Percentiles rank a stretch among this genome's conserved stretches.
phyloP scores from a whole-genome alignment of 257 asterid species.

The Solanum medicagineum region DNA sequence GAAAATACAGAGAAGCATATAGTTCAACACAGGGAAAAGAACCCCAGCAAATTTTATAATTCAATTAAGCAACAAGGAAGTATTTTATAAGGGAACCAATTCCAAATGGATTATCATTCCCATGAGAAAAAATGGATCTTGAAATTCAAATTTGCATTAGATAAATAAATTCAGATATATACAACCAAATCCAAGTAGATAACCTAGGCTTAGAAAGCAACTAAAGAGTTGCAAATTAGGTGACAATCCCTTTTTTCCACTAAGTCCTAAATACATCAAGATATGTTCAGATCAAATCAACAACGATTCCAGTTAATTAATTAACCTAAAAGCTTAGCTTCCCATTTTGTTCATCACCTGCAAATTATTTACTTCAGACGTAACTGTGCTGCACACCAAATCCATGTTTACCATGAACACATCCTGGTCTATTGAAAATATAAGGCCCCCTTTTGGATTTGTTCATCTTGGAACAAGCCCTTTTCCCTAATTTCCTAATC shows the following conservation, averaged over 20 bases:
- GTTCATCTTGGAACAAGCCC: constrained; percentile 29
- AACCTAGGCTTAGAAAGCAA: not conserved
- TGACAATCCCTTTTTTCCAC: not conserved
- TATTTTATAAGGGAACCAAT: not conserved
- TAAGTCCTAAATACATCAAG: not conserved
- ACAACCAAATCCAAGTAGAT: not conserved
- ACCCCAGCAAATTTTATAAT: not conserved
- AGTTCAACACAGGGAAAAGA: not conserved
- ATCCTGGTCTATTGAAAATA: constrained; percentile 47
- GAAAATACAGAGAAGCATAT: not conserved
- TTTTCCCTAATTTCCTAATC: constrained; percentile 63
- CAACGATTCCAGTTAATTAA: constrained; percentile 5
- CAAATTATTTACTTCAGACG: not conserved
- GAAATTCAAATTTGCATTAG: constrained; percentile 1
- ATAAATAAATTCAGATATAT: not conserved
- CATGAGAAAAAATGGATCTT: not conserved
- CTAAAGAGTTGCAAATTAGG: not conserved
- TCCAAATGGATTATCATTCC: not conserved
- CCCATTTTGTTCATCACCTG: not conserved
- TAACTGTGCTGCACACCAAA: constrained; percentile 25
- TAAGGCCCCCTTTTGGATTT: constrained; percentile 41
- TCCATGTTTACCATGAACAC: constrained; percentile 36
- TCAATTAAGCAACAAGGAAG: not conserved
- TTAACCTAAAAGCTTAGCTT: not conserved
- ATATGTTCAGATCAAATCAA: not conserved